These are phyloP conservation scores for Willaertia magna DNA, from an alignment of 208 protist genomes.

Conservation along the genomic window DNA sequence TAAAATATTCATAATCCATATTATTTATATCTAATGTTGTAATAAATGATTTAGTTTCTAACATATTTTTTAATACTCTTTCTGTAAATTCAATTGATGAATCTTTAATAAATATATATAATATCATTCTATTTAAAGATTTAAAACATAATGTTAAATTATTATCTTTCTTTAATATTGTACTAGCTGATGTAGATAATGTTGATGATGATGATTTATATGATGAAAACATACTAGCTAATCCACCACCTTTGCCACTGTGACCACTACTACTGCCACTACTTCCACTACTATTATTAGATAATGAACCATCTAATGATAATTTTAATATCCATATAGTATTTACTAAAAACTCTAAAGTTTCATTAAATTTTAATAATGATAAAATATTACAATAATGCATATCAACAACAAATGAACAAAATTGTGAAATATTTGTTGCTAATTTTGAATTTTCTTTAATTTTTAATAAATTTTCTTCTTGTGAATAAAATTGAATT, in stretches of 20 bases:
- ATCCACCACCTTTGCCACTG: background rate
- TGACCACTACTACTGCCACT: background rate
- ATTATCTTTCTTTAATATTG: no score
- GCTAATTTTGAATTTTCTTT: background rate
- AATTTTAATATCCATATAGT: background rate
- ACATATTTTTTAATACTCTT: background rate
- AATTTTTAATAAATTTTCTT: background rate
- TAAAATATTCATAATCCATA: background rate
- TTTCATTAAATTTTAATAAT: no score
- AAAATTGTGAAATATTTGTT: background rate
- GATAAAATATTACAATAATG: background rate
- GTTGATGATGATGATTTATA: no score
- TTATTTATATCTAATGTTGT: background rate
- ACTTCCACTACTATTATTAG: background rate
- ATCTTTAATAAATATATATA: background rate
- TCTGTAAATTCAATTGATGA: background rate
- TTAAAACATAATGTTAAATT: no score
- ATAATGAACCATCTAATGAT: background rate
- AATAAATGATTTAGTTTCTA: background rate
- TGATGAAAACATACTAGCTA: background rate
- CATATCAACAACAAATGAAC: background rate
- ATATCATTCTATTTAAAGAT: background rate
- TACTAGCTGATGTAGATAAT: no score
- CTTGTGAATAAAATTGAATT: background rate
- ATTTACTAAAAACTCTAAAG: background rate